Evolutionary conservation across 2,329 filamentous ascomycete genomes (phyloP).

Genomic region (Corynespora cassiicola): DNA sequence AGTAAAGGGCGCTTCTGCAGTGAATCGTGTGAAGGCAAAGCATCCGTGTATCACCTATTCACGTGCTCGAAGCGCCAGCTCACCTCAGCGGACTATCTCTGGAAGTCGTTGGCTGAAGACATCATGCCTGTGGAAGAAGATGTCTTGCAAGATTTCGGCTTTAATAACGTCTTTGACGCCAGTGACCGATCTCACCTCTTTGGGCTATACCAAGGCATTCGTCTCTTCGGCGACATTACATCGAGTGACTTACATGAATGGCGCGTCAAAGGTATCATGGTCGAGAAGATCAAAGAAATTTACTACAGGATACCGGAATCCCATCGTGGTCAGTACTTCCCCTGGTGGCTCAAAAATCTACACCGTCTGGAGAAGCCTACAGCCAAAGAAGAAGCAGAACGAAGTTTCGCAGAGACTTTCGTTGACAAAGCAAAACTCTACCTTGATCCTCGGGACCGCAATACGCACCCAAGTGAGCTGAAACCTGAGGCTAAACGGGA

Average conservation of each 20-base stretch:
- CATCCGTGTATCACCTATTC: constrained; percentile 23
- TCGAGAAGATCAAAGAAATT: constrained; percentile 28
- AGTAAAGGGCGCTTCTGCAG: constrained; percentile 25
- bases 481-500: constrained; percentile 21
- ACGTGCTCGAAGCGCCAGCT: constrained; percentile 23
- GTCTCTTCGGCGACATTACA: constrained; percentile 15
- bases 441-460: constrained; percentile 19
- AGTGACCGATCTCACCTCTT: constrained; percentile 21
- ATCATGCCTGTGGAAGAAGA: constrained; percentile 29
- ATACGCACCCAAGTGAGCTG: constrained; percentile 17
- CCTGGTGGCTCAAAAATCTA: constrained; percentile 30
- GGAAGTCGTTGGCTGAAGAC: constrained; percentile 22
- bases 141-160: constrained; percentile 36
- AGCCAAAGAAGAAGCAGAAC: constrained; percentile 17
- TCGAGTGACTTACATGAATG: constrained; percentile 26
- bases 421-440: constrained; percentile 24
- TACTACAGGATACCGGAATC: constrained; percentile 22
- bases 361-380: constrained; percentile 19
- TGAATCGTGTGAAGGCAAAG: constrained; percentile 23
- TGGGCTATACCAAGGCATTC: constrained; percentile 30
- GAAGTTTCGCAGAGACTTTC: constrained; percentile 19
- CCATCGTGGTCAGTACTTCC: constrained; percentile 29
- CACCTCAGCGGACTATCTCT: constrained; percentile 35
- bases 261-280: constrained; percentile 21
- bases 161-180: constrained; percentile 22